Conservation (phyloP, 345 rosid species). For the Xanthoceras sorbifolium region DNA sequence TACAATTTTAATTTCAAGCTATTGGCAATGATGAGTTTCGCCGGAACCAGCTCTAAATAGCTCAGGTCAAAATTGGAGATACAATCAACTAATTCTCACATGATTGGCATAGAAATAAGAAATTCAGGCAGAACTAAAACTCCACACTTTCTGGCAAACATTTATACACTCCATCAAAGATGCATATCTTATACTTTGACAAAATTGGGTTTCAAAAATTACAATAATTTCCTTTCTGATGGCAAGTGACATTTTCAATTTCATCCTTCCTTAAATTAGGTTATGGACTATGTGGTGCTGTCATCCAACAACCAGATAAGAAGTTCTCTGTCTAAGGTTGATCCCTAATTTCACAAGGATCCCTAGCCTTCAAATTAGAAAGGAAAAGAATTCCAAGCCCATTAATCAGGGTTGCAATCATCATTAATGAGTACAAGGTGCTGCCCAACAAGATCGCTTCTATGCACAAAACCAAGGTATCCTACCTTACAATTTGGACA, state of each 20-base stretch:
- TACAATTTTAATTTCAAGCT: background rate
- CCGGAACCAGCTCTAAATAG: background rate
- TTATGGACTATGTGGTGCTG: constrained; percentile 3
- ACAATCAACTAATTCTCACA: background rate
- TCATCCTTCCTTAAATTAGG: constrained; percentile 23
- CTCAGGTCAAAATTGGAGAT: background rate
- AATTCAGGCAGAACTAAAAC: background rate
- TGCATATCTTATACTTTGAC: background rate
- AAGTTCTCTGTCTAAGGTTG: constrained; percentile 16
- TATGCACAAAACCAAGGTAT: constrained; percentile 40
- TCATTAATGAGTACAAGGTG: constrained; percentile 28
- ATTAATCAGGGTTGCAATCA: constrained; percentile 18
- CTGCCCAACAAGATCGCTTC: constrained; percentile 22
- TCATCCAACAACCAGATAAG: constrained; percentile 17
- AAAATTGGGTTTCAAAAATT: background rate
- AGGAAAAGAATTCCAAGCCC: constrained; percentile 17
- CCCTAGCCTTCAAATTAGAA: constrained; percentile 20
- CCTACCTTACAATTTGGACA: constrained; percentile 38
- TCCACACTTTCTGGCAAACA: background rate
- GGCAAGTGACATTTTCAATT: constrained; percentile 19
- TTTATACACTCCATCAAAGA: background rate
- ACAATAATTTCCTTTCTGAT: constrained; percentile 16
- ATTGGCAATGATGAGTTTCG: background rate
- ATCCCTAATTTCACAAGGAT: constrained; percentile 22
- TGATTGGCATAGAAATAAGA: background rate